Evolutionary conservation across 495 filamentous ascomycete species (phyloP).

Genomic region (Immersiella caudata): DNA sequence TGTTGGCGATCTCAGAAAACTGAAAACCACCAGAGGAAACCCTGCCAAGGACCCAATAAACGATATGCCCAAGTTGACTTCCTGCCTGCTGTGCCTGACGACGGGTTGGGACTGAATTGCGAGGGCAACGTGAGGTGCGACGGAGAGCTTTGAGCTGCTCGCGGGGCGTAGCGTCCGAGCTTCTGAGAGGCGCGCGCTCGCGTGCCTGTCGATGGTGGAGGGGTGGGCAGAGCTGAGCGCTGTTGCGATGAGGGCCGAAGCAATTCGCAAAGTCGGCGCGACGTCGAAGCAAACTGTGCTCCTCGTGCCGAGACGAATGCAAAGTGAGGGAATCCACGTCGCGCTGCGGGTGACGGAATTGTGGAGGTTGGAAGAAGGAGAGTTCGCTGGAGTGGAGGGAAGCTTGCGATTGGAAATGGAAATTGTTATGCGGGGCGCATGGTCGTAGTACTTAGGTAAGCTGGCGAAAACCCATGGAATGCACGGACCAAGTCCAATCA

Average conservation of each 20-base stretch:
- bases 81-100: not conserved
- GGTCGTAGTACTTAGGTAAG: constrained; percentile 16
- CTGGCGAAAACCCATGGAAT: not conserved
- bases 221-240: not conserved
- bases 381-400: constrained; percentile 32
- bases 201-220: not conserved
- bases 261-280: constrained; percentile 6
- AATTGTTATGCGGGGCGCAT: constrained; percentile 9
- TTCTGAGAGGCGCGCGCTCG: not conserved
- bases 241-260: not conserved
- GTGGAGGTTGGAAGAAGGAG: constrained; percentile 37
- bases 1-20: constrained; percentile 9
- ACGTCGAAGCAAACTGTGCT: constrained; percentile 7
- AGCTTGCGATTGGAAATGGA: not conserved
- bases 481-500: not conserved
- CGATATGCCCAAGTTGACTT: not conserved
- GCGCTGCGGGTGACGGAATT: constrained; percentile 30
- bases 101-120: not conserved
- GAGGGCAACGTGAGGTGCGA: not conserved
- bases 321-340: constrained; percentile 16
- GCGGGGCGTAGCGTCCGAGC: constrained; percentile 15
- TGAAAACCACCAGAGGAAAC: constrained; percentile 23
- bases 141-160: not conserved
- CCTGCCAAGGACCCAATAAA: constrained; percentile 8
- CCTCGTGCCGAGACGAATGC: not conserved